A percentile compares a stretch with the other conserved stretches of the same genome.
phyloP scores from a whole-genome alignment of 768 basidiomycete genomes.

The Mrakia gelida region DNA sequence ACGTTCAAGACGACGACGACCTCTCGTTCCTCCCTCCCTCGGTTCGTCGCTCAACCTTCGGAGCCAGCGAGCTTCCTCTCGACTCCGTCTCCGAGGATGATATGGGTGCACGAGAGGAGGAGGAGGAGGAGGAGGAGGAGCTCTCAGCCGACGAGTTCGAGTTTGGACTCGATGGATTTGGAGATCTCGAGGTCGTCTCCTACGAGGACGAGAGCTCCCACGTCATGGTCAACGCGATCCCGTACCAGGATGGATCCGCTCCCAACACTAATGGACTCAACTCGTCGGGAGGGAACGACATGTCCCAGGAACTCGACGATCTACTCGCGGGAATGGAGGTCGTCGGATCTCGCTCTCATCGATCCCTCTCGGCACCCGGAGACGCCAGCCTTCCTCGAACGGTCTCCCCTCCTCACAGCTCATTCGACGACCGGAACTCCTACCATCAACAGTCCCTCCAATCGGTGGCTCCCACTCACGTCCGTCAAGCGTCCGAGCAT shows the following conservation, averaged over 20 bases:
- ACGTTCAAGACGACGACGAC: not conserved
- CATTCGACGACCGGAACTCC: not conserved
- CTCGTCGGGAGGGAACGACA: not conserved
- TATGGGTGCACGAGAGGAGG: not conserved
- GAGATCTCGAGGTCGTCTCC: not conserved
- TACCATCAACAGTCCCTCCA: not conserved
- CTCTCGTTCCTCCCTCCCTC: constrained; percentile 8
- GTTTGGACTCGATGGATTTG: constrained; percentile 1
- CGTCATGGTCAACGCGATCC: not conserved
- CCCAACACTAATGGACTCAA: not conserved
- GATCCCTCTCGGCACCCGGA: not conserved
- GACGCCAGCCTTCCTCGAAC: not conserved
- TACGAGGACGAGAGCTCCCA: not conserved
- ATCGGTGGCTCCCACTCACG: not conserved
- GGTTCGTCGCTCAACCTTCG: not conserved
- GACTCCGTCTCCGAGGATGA: not conserved
- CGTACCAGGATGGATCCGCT: not conserved
- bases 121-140: constrained; percentile 6
- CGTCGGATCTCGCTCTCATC: not conserved
- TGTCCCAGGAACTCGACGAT: constrained; percentile 1
- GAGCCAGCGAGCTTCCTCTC: not conserved
- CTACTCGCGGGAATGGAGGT: constrained; percentile 1
- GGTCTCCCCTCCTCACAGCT: not conserved
- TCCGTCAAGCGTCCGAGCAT: not conserved
- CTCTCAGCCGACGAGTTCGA: not conserved